Conservation (phyloP, 1,284 basidiomycete species). For the Meripilus lineatus region DNA sequence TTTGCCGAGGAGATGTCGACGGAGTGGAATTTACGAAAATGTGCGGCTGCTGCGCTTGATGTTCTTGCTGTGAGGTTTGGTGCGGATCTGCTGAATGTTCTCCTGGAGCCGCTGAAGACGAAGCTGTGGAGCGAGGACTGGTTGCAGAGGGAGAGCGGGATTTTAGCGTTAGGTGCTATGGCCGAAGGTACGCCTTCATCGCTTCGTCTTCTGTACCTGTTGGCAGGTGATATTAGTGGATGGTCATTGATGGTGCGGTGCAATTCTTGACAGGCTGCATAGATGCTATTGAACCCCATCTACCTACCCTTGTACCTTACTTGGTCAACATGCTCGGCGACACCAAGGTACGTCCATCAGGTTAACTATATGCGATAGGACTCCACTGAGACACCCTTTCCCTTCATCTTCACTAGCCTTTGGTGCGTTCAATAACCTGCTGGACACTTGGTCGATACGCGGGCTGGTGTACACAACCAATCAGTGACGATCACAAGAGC, state of each 20-base stretch:
- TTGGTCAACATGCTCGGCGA: constrained; percentile 89
- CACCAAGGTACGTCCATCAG: constrained; percentile 64
- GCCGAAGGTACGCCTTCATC: constrained; percentile 86
- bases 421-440: constrained; percentile 97
- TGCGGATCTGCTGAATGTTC: constrained; percentile 81
- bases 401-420: constrained; percentile 53
- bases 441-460: constrained; percentile 99
- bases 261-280: constrained; percentile 83
- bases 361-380: not conserved
- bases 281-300: constrained; percentile 90
- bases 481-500: constrained; percentile 81
- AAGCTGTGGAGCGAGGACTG: constrained; percentile 94
- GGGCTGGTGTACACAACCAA: constrained; percentile 87
- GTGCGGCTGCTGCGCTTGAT: constrained; percentile 95
- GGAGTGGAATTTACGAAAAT: constrained; percentile 99
- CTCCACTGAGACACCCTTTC: not conserved
- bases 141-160: constrained; percentile 93
- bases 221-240: not conserved
- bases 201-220: not conserved
- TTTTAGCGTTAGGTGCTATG: constrained; percentile 95
- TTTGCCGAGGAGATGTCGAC: constrained; percentile 97
- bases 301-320: constrained; percentile 90
- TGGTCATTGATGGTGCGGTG: constrained; percentile 13
- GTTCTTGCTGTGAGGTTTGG: constrained; percentile 94
- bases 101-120: constrained; percentile 88